Evolutionary conservation across 257 asterid species (phyloP).

Genomic region (Solanum lycopersicoides): DNA sequence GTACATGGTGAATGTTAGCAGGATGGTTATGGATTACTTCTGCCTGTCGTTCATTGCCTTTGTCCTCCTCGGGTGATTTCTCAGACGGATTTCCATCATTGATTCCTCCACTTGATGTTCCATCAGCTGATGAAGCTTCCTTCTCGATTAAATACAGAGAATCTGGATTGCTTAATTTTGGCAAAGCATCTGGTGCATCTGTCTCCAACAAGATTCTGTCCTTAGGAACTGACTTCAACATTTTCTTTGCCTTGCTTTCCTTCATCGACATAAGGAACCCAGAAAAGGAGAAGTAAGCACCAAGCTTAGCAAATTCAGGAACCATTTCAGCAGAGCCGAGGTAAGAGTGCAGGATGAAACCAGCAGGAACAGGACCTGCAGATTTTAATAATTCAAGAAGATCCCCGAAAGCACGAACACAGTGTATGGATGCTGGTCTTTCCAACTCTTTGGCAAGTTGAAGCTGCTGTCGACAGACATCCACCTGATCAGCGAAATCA

Average conservation of each 20-base stretch:
- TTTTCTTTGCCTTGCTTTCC: conserved; percentile 82
- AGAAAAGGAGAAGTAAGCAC: conserved; percentile 91
- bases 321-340: conserved; percentile 98
- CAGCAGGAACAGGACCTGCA: conserved; percentile 77
- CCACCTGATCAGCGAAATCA: conserved; percentile 65
- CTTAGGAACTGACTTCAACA: conserved; percentile 60
- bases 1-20: conserved; percentile 72
- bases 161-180: conserved; percentile 16
- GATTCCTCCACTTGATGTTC: conserved; percentile 1
- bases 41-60: background rate
- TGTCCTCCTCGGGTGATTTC: background rate
- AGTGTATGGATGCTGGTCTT: conserved; percentile 82
- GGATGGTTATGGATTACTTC: conserved; percentile 63
- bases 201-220: conserved; percentile 95
- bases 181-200: conserved; percentile 88
- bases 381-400: conserved; percentile 70
- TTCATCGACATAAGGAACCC: conserved; percentile 89
- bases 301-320: conserved; percentile 59
- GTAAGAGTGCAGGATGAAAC: conserved; percentile 74
- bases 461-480: conserved; percentile 69
- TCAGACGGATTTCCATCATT: background rate
- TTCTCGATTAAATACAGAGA: conserved; percentile 25
- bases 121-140: conserved; percentile 10
- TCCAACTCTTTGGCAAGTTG: conserved; percentile 71
- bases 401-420: conserved; percentile 90